Percentiles rank a stretch among this genome's conserved stretches.
Conservation (phyloP, 2,329 filamentous ascomycete genomes). For the Plenodomus lindquistii region DNA sequence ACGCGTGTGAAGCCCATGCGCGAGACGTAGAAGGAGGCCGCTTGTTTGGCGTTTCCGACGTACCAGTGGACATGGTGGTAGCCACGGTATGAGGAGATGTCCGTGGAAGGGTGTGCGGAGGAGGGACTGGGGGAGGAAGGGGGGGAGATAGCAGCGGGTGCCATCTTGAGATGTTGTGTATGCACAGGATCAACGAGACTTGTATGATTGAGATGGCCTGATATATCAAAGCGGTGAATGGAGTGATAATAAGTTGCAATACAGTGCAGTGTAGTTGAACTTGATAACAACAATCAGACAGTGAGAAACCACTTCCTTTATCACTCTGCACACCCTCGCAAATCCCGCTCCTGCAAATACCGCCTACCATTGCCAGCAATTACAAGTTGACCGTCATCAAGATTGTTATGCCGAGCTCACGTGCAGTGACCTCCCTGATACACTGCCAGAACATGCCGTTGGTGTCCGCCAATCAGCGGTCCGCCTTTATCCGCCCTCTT, state of each 20-base stretch:
- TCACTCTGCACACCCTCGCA: constrained; percentile 17
- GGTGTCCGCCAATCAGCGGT: constrained; percentile 19
- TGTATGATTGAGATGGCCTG: too few species aligned
- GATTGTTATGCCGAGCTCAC: constrained; percentile 34
- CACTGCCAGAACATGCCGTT: constrained; percentile 10
- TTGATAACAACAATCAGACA: too few species aligned
- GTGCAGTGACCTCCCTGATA: constrained; percentile 20
- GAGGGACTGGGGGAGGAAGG: constrained; percentile 46
- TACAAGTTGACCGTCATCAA: constrained; percentile 23
- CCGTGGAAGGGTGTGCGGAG: constrained; percentile 22
- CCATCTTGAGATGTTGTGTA: constrained; percentile 24
- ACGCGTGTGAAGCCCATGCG: constrained; percentile 84
- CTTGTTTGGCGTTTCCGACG: constrained; percentile 96
- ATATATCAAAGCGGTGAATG: too few species aligned
- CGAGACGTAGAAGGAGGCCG: constrained; percentile 82
- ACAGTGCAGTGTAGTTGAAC: too few species aligned
- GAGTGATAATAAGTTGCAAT: neutral
- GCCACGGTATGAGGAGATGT: constrained; percentile 66
- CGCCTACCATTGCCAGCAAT: constrained; percentile 18
- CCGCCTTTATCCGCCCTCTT: constrained; percentile 25
- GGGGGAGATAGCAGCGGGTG: constrained; percentile 44
- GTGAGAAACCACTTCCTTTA: constrained; percentile 7
- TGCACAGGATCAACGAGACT: too few species aligned
- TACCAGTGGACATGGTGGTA: constrained; percentile 97
- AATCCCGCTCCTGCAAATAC: constrained; percentile 28